A percentile compares a stretch with the other conserved stretches of the same genome.
Conservation (phyloP, 768 basidiomycete species). For the Boletus coccyginus region DNA sequence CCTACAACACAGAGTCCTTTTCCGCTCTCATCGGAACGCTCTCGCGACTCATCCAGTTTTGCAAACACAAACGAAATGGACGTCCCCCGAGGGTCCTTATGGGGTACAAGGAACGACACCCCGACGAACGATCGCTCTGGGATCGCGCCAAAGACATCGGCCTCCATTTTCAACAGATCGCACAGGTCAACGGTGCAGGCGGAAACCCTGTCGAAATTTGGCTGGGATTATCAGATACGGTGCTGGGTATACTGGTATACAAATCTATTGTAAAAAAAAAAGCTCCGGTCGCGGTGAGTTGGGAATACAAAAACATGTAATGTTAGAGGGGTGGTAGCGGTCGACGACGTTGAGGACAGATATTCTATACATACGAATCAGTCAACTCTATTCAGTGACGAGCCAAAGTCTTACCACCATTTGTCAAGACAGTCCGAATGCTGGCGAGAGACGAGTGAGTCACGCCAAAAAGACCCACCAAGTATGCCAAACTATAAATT, state of each 20-base stretch:
- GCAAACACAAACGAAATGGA: constrained; percentile 6
- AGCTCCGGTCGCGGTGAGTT: neutral
- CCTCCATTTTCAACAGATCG: constrained; percentile 55
- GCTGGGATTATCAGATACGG: constrained; percentile 38
- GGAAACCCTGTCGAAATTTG: constrained; percentile 71
- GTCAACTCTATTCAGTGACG: neutral
- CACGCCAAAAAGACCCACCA: neutral
- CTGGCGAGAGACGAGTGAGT: constrained; percentile 32
- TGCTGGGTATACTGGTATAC: constrained; percentile 9
- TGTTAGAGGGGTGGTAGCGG: constrained; percentile 72
- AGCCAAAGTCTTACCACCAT: constrained; percentile 51
- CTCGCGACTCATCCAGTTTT: constrained; percentile 39
- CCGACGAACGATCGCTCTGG: constrained; percentile 76
- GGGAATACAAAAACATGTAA: neutral
- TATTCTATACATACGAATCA: constrained; percentile 50
- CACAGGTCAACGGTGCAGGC: constrained; percentile 54
- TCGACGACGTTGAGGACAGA: constrained; percentile 88
- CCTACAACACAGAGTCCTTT: constrained; percentile 88
- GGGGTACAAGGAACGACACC: constrained; percentile 86
- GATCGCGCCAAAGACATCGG: constrained; percentile 49
- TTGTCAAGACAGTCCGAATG: constrained; percentile 87
- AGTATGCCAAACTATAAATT: constrained; percentile 71
- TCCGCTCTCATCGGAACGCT: constrained; percentile 73
- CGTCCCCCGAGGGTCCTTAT: constrained; percentile 55
- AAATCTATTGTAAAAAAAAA: neutral